These are phyloP conservation scores for Syncephalastrum contaminatum DNA, from an alignment of 371 early-diverging fungal species.

Conservation along the genomic window DNA sequence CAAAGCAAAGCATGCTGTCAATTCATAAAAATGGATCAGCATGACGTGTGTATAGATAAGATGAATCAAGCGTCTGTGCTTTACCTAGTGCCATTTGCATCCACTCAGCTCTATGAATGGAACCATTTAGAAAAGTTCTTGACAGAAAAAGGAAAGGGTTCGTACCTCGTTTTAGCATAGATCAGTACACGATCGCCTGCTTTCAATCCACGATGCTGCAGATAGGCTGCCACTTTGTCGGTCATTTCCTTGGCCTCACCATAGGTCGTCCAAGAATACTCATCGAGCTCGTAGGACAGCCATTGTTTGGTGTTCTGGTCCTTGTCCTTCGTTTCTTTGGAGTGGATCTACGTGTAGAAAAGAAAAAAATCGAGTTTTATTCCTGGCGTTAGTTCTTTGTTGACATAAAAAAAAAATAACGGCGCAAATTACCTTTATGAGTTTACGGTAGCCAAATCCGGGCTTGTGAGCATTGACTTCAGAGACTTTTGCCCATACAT, in stretches of 20 bases:
- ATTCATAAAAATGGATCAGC: background rate
- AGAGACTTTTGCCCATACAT: conserved; percentile 48
- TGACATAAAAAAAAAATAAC: background rate
- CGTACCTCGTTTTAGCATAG: conserved; percentile 60
- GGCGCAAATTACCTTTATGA: conserved; percentile 41
- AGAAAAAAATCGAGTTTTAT: background rate
- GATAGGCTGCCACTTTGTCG: conserved; percentile 36
- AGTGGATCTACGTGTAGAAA: conserved; percentile 34
- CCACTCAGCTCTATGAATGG: conserved; percentile 48
- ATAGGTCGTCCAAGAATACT: conserved; percentile 53
- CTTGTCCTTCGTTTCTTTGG: conserved; percentile 26
- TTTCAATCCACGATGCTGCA: conserved; percentile 39
- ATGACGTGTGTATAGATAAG: background rate
- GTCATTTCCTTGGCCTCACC: conserved; percentile 36
- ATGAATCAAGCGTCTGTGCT: background rate
- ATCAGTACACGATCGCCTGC: conserved; percentile 54
- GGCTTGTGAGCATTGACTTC: conserved; percentile 37
- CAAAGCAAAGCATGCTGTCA: conserved; percentile 64
- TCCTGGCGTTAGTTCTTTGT: background rate
- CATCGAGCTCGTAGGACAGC: conserved; percentile 54
- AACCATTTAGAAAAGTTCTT: background rate
- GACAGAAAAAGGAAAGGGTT: background rate
- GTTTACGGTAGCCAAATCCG: conserved; percentile 47
- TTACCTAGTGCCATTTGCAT: conserved; percentile 54
- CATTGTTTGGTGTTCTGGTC: conserved; percentile 51